Conservation (phyloP, 768 basidiomycete species). For the Lactarius sanguifluus region DNA sequence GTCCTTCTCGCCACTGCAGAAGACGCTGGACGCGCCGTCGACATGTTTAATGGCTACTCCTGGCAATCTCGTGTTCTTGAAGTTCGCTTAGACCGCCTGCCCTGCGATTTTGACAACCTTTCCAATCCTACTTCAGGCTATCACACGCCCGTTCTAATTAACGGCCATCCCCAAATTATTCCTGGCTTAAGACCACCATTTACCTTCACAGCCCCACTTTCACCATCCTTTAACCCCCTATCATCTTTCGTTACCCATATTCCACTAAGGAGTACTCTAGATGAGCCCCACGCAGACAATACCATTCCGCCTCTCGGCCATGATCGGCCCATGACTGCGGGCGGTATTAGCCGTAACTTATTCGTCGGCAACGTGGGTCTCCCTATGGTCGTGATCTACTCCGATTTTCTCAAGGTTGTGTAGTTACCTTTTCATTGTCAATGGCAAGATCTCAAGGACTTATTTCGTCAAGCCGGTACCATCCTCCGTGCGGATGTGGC, state of each 20-base stretch:
- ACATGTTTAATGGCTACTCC: constrained; percentile 95
- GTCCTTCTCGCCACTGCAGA: constrained; percentile 93
- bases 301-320: constrained; percentile 34
- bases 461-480: constrained; percentile 88
- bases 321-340: constrained; percentile 31
- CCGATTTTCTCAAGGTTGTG: constrained; percentile 25
- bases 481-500: constrained; percentile 91
- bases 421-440: constrained; percentile 91
- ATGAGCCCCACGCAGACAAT: constrained; percentile 26
- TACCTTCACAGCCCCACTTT: constrained; percentile 10
- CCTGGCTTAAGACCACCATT: constrained; percentile 14
- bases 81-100: constrained; percentile 83
- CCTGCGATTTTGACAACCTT: constrained; percentile 36
- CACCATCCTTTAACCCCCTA: constrained; percentile 17
- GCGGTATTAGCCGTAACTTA: constrained; percentile 52
- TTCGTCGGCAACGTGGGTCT: constrained; percentile 86
- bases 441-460: constrained; percentile 98
- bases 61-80: constrained; percentile 95
- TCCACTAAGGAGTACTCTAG: constrained; percentile 18
- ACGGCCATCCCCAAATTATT: constrained; percentile 19
- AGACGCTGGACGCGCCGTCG: constrained; percentile 91
- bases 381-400: constrained; percentile 26
- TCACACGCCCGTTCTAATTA: constrained; percentile 19
- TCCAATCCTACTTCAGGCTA: constrained; percentile 18
- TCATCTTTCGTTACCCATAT: constrained; percentile 28